Conservation (phyloP, 768 basidiomycete species). For the Kockovaella imperatae region DNA sequence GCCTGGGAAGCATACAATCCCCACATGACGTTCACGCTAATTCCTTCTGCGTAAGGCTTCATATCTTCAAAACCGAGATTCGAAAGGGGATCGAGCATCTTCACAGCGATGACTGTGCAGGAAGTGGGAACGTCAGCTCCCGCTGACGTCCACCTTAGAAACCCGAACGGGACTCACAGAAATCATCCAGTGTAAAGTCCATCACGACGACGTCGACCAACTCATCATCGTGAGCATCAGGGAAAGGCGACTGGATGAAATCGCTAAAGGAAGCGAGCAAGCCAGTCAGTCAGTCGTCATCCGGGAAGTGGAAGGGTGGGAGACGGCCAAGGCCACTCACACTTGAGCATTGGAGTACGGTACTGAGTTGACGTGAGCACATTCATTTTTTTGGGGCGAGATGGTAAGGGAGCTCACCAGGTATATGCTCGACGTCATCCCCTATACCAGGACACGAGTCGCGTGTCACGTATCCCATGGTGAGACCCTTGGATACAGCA, state of each 20-base stretch:
- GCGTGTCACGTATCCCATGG: conserved; percentile 29
- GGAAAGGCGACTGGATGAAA: conserved; percentile 31
- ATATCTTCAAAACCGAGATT: conserved; percentile 17
- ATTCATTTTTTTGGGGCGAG: not conserved
- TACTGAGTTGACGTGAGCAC: conserved; percentile 8
- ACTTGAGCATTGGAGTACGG: conserved; percentile 18
- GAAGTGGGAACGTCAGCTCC: not conserved
- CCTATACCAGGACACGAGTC: conserved; percentile 32
- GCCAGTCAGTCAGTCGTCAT: too few relatives aligned
- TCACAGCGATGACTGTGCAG: conserved; percentile 35
- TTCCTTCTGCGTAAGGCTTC: conserved; percentile 30
- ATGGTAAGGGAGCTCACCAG: conserved; percentile 28
- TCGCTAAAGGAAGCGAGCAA: conserved; percentile 31
- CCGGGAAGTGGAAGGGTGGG: not conserved
- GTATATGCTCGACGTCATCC: conserved; percentile 42
- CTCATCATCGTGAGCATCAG: conserved; percentile 20
- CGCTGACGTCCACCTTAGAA: too few relatives aligned
- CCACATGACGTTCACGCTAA: conserved; percentile 33
- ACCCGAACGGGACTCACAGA: conserved; percentile 31
- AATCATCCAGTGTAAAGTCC: conserved; percentile 42
- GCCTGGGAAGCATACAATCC: conserved; percentile 32
- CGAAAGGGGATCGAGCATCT: conserved; percentile 26
- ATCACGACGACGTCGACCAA: conserved; percentile 37
- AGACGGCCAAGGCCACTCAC: conserved; percentile 9
- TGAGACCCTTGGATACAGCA: conserved; percentile 6